phyloP scores from a whole-genome alignment of 768 basidiomycete species.

The Trichaptum fuscoviolaceum region DNA sequence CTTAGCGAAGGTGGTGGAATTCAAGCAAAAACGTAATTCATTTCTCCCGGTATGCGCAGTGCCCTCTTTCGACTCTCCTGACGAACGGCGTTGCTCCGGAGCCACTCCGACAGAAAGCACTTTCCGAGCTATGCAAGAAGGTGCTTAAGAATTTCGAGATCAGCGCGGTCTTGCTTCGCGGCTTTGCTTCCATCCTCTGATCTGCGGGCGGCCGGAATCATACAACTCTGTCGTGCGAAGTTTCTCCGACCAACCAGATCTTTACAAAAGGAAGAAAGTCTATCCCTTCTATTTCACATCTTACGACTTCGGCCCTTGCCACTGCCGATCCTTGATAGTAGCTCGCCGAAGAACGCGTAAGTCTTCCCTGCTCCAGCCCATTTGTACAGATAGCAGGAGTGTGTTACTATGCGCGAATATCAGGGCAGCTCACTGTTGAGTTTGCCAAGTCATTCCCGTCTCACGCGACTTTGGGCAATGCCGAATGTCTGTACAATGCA shows the following conservation, averaged over 20 bases:
- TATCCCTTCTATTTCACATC: no score
- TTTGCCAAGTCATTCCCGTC: background rate
- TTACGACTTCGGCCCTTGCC: no score
- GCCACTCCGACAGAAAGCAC: background rate
- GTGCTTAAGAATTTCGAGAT: constrained; percentile 39
- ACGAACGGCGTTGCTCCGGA: background rate
- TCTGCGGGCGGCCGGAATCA: background rate
- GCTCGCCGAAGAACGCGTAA: no score
- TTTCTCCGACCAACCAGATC: background rate
- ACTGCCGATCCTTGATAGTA: no score
- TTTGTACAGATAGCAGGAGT: background rate
- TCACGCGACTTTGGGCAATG: background rate
- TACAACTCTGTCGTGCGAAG: background rate
- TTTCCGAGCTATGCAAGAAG: constrained; percentile 28
- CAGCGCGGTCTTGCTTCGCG: constrained; percentile 1
- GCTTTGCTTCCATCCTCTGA: background rate
- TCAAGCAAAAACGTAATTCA: background rate
- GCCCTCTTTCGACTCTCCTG: background rate
- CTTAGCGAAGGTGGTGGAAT: background rate
- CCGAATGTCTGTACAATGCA: background rate
- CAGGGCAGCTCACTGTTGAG: background rate
- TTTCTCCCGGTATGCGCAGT: no score
- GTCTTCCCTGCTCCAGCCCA: no score
- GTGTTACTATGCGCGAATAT: background rate
- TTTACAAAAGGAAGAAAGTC: background rate